These are phyloP conservation scores for Dictyostelium brefeldianum DNA, from an alignment of 78 protist genomes.

Conservation along the genomic window DNA sequence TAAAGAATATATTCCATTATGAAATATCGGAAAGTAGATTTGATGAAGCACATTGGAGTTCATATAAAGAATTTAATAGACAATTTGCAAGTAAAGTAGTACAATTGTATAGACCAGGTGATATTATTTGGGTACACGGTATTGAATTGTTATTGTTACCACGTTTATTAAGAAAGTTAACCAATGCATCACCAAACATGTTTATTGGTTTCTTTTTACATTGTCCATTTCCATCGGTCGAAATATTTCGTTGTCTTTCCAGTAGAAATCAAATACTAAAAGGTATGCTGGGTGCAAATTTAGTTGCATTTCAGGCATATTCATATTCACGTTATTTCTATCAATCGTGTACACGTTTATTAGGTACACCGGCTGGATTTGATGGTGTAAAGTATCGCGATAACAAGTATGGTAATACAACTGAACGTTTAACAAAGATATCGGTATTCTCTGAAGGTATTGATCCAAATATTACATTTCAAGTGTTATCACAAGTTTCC, in stretches of 20 bases:
- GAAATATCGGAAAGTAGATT: slow-evolving; percentile 39
- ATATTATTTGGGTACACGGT: slow-evolving; percentile 76
- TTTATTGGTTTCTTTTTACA: slow-evolving; percentile 42
- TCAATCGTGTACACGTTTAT: slow-evolving; percentile 70
- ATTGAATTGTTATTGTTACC: slow-evolving; percentile 40
- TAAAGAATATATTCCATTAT: slow-evolving; percentile 58
- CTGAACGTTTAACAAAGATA: slow-evolving; percentile 23
- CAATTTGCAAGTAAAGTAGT: slow-evolving; percentile 39
- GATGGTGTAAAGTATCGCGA: slow-evolving; percentile 54
- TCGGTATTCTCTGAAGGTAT: slow-evolving; percentile 72
- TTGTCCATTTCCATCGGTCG: slow-evolving; percentile 69
- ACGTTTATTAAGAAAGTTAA: slow-evolving; percentile 12
- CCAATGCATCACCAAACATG: background rate
- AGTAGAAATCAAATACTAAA: slow-evolving; percentile 51
- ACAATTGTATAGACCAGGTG: slow-evolving; percentile 39
- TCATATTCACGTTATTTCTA: slow-evolving; percentile 60
- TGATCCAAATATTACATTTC: slow-evolving; percentile 34
- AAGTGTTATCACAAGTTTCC: background rate
- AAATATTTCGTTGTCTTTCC: slow-evolving; percentile 61
- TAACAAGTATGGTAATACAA: background rate
- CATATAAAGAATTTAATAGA: slow-evolving; percentile 45
- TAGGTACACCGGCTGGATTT: slow-evolving; percentile 52
- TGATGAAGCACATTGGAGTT: slow-evolving; percentile 44
- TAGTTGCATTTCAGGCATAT: slow-evolving; percentile 74
- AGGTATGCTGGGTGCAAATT: slow-evolving; percentile 76